Evolutionary conservation across 2,329 filamentous ascomycete genomes (phyloP), one percentile per base, ranked within the genome.

Genomic region (Microsporum ferrugineum): DNA sequence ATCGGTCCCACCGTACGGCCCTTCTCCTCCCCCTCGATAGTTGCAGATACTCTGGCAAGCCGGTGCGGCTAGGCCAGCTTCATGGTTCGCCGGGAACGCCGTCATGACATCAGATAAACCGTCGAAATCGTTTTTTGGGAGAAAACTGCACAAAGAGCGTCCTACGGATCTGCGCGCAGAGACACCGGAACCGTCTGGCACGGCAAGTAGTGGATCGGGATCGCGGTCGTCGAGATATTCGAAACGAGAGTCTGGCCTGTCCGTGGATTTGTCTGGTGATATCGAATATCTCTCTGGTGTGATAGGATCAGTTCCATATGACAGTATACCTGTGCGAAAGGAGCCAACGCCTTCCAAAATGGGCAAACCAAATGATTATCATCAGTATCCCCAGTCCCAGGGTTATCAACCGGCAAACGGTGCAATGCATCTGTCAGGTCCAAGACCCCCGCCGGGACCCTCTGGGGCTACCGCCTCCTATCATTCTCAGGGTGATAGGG

Each of bases 231-330:
- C 89, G 66, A 82, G 88, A 71, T 86, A 94, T 75, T 81, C 79
- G 51, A 84, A 85, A 68, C 83, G 87, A 72, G 87, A 87, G 4
- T 91, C 88, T 41, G 77, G 84, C 66, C 79, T 86, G 66, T 92
- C 88, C 12, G 75, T 89, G 68, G 89, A 92, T 69, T 78, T 83
- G 63, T 82, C 85, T 57, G 77, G 80, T 68, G 86, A 87, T 61
- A 85, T 84, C 62, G 76, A 91, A 63, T 87, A 88, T 70, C 85
- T 86, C 77, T 87, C 90, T 38, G 91, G 90, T 62, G 84, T 92
- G 62, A 89, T 96, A 70, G 90, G 90, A 38, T 87, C 89, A 33
- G 91, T 96, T 65, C 89, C 91, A 36, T 95, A 95, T 77, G 89
- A 95, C 67, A 84, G 79, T 68, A 79, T 87, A 34, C 72, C 81